A percentile compares a stretch with the other conserved stretches of the same genome.
Conservation (phyloP, 495 filamentous ascomycete genomes). For the Aspergillus sclerotioniger region DNA sequence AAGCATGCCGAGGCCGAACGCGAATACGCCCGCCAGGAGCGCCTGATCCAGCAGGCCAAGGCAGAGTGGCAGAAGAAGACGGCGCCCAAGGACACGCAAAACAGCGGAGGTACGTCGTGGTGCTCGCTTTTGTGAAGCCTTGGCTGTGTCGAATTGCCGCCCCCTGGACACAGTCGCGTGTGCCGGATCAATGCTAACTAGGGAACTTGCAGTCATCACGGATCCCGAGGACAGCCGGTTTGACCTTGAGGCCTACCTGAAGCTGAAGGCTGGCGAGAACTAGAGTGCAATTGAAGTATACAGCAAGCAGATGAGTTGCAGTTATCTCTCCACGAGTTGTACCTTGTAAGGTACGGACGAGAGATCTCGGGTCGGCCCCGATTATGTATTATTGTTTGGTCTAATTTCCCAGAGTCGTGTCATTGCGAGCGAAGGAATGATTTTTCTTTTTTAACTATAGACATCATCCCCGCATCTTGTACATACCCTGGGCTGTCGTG, state of each 20-base stretch:
- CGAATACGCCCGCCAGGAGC: slow-evolving; percentile 84
- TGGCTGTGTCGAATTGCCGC: neutral
- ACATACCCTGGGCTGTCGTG: slow-evolving; percentile 51
- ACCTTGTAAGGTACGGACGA: slow-evolving; percentile 41
- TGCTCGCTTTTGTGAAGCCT: neutral
- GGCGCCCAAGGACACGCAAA: slow-evolving; percentile 48
- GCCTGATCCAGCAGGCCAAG: slow-evolving; percentile 87
- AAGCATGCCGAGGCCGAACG: slow-evolving; percentile 64
- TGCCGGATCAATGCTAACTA: slow-evolving; percentile 22
- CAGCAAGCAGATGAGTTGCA: slow-evolving; percentile 31
- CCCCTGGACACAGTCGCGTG: slow-evolving; percentile 3
- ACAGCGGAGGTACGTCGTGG: slow-evolving; percentile 58
- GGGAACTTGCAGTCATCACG: slow-evolving; percentile 62
- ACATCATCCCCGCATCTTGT: slow-evolving; percentile 48
- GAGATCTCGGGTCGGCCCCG: slow-evolving; percentile 37
- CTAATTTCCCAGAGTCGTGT: slow-evolving; percentile 46
- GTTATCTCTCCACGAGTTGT: slow-evolving; percentile 32
- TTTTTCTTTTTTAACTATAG: slow-evolving; percentile 44
- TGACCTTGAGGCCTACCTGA: slow-evolving; percentile 83
- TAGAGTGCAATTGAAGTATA: slow-evolving; percentile 35
- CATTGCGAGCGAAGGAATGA: slow-evolving; percentile 49
- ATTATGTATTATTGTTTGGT: slow-evolving; percentile 53
- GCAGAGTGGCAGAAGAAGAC: slow-evolving; percentile 80
- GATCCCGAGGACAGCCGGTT: slow-evolving; percentile 83
- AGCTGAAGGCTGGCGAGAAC: slow-evolving; percentile 58